phyloP scores from a whole-genome alignment of 768 basidiomycete genomes.

The Imleria badia region DNA sequence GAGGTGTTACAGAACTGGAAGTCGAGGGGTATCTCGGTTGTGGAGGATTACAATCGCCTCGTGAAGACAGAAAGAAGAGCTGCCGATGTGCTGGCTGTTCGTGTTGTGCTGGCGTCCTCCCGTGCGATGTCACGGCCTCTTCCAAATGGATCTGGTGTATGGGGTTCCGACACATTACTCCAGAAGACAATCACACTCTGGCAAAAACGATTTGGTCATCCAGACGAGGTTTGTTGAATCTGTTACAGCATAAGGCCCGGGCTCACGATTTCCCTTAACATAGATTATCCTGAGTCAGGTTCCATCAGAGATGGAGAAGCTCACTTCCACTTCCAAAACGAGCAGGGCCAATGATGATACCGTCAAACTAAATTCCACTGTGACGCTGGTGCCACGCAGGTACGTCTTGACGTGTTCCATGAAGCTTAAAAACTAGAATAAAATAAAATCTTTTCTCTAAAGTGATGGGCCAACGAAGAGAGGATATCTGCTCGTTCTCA shows the following conservation, averaged over 20 bases:
- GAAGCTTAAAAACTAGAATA: background rate
- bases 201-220: conserved; percentile 79
- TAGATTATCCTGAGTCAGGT: conserved; percentile 82
- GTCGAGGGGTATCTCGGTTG: conserved; percentile 82
- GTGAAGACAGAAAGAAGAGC: conserved; percentile 68
- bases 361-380: conserved; percentile 68
- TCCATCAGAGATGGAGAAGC: conserved; percentile 52
- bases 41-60: conserved; percentile 82
- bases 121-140: conserved; percentile 44
- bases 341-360: conserved; percentile 46
- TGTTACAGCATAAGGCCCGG: background rate
- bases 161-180: conserved; percentile 68
- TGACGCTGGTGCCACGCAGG: conserved; percentile 74
- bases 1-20: conserved; percentile 82
- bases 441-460: background rate
- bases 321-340: conserved; percentile 10
- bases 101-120: conserved; percentile 66
- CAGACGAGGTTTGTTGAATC: conserved; percentile 58
- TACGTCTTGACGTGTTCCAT: conserved; percentile 32
- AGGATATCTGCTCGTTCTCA: conserved; percentile 77
- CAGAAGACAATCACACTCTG: conserved; percentile 72
- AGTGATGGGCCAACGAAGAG: conserved; percentile 86
- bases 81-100: conserved; percentile 88
- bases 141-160: conserved; percentile 51
- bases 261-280: conserved; percentile 12